These are phyloP conservation scores for Mycena epipterygia DNA, from an alignment of 768 basidiomycete genomes.

Conservation along the genomic window DNA sequence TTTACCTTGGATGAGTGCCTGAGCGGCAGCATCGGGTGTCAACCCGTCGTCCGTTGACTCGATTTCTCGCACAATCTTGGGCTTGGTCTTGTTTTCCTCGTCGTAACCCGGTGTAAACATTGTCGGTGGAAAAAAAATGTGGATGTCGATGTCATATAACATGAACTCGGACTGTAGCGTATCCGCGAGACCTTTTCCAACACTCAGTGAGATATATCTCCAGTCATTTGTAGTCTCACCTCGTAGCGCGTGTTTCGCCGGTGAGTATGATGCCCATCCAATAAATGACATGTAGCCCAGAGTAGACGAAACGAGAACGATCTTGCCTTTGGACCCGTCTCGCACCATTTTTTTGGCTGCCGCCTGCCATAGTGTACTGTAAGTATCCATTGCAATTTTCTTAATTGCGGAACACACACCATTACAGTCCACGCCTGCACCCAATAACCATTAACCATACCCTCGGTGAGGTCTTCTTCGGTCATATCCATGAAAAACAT, in stretches of 20 bases:
- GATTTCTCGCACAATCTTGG: conserved; percentile 78
- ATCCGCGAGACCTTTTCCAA: conserved; percentile 79
- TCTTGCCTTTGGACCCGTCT: conserved; percentile 70
- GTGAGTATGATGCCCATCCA: conserved; percentile 85
- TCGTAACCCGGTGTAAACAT: conserved; percentile 85
- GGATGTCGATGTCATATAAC: conserved; percentile 82
- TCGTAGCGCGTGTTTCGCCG: conserved; percentile 88
- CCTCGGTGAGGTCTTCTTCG: conserved; percentile 64
- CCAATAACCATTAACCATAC: conserved; percentile 63
- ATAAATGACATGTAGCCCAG: conserved; percentile 82
- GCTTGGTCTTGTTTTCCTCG: conserved; percentile 83
- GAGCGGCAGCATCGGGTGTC: conserved; percentile 75
- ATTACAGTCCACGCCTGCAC: conserved; percentile 69
- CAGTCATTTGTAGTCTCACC: conserved; percentile 56
- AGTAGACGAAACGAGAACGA: conserved; percentile 83
- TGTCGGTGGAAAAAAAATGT: conserved; percentile 87
- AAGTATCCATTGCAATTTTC: not conserved
- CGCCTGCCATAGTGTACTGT: conserved; percentile 56
- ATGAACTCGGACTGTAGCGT: conserved; percentile 83
- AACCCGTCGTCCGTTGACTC: conserved; percentile 78
- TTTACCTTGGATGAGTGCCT: conserved; percentile 71
- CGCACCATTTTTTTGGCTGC: conserved; percentile 75
- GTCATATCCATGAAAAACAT: conserved; percentile 81
- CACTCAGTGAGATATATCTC: not conserved
- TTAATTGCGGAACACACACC: conserved; percentile 48